Evolutionary conservation across 257 asterid genomes (phyloP), one percentile per base, ranked within the genome.

Genomic region (Capsicum pubescens): DNA sequence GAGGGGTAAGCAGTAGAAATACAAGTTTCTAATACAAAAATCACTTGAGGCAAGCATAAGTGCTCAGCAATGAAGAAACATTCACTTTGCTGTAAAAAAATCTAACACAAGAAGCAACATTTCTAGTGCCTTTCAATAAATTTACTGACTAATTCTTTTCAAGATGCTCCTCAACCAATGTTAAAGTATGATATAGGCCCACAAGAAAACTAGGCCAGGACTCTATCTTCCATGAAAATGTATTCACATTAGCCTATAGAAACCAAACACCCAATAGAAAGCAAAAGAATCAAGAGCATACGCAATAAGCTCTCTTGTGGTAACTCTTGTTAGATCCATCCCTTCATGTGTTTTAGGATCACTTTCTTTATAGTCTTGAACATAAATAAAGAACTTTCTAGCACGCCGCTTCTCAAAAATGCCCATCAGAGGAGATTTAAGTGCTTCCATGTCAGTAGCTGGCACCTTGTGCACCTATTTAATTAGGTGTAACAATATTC

Each of bases 321-420:
- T 91, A 81, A 96, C 96, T 91, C 91, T 90, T 35, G 97, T 87
- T 90, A 96, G 90, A 85, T 96, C 97, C 99, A 96, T 92, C 87
- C 98, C 99, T 42, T 87, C 87, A 59, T 97, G 99, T 81, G 97
- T 90, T 90, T 94, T 95, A 55, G 98, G 98, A 83, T 93, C 95
- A 35, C 61, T 91, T 90, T 93, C 99, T 4, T 91, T 87, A 89
- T 94, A 96, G 80, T 94, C 92, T 86, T 95, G 99, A 89, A 94
- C 98, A 84, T 93, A 95, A 79, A 94, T 91, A 91, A 95, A 93
- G 90, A 94, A 95, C 80, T 95, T 95, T 9, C 98, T 90, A 59
- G 99, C 99, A 84, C 98, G 98, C 6, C 99, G 93, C 91, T 94
- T 95, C 88, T 95, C 99, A 83, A 95, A 94, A 83, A 95, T 90